Evolutionary conservation across 495 filamentous ascomycete species (phyloP).

Genomic region (Xylaria palmicola): DNA sequence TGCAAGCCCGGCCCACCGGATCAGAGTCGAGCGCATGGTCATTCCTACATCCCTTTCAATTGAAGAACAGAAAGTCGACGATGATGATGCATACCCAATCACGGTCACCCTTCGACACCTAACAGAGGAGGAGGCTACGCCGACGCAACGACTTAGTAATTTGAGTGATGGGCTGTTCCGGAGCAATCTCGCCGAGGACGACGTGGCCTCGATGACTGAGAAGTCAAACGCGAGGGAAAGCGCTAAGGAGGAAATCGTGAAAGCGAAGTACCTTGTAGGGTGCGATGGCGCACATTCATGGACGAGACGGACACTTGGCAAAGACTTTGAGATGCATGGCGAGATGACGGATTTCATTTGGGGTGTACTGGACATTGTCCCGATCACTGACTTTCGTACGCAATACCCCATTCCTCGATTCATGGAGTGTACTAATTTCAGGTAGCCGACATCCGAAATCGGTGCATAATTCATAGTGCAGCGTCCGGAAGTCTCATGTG

Average conservation of each 20-base stretch:
- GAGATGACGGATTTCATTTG: constrained; percentile 65
- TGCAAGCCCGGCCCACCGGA: constrained; percentile 34
- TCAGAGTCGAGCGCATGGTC: constrained; percentile 50
- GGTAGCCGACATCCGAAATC: constrained; percentile 62
- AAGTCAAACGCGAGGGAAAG: constrained; percentile 22
- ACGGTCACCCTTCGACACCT: constrained; percentile 46
- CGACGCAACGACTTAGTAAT: constrained; percentile 36
- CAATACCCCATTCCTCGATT: not conserved
- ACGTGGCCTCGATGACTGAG: constrained; percentile 48
- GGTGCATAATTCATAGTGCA: constrained; percentile 66
- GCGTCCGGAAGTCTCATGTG: constrained; percentile 64
- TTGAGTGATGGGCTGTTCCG: constrained; percentile 46
- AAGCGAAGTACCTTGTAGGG: constrained; percentile 65
- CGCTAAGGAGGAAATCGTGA: constrained; percentile 41
- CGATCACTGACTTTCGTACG: constrained; percentile 65
- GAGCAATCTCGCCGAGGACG: constrained; percentile 50
- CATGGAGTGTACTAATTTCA: constrained; percentile 2
- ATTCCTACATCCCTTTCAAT: constrained; percentile 42
- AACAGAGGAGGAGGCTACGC: constrained; percentile 44
- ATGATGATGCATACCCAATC: constrained; percentile 53
- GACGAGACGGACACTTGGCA: constrained; percentile 56
- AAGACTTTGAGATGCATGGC: constrained; percentile 53
- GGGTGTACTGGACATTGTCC: constrained; percentile 65
- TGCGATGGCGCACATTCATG: constrained; percentile 67
- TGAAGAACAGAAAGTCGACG: constrained; percentile 40